Evolutionary conservation across 1,284 basidiomycete genomes (phyloP), one percentile per base, ranked within the genome.

Genomic region (Microbotryum scabiosae): DNA sequence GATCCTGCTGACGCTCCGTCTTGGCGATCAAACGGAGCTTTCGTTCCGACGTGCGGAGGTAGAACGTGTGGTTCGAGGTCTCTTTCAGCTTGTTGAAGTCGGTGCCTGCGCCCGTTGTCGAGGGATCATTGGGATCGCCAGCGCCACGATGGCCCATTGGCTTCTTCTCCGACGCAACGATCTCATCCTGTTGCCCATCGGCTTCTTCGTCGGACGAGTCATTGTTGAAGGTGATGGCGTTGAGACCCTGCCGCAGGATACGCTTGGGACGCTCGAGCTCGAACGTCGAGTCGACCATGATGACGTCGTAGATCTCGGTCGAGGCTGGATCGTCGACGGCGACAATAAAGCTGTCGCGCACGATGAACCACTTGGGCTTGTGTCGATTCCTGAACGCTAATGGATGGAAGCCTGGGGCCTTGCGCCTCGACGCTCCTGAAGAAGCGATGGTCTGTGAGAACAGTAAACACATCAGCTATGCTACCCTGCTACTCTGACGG

Each of bases 1-100:
- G 94, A 65, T 91, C 80, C 91, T 97, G 97, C 80, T 96, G 90
- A 30, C 93, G 83, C 86, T 97, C 90, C 73, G 87, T 96, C 73
- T 85, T 86, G 12, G 96, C 92, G 60, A 84, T 85, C 7, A 97
- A 75, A 76, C 94, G 93, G 65, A 98, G 76, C 59, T 84, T 83
- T 78, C 87, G 85, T 76, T 98, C 94, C 5, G 90, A 85, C 73
- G 97, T 97, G 67, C 85, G 81, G 60, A 98, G 83, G 73, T 89
- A 97, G 76, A 98, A 98, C 0, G 90, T 94, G 76, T 98, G 96
- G 70, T 88, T 79, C 60, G 74, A 75, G 25, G 75, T 73, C 57
- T 75, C 71, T 36, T 69, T 64, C 25, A 73, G 57, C 21, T 43
- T 43, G 32, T 30, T 26, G 1, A 4, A 25, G 18, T 18, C 7